Conservation (phyloP, 2,329 filamentous ascomycete species). For the Teratosphaeriaceae sp. region DNA sequence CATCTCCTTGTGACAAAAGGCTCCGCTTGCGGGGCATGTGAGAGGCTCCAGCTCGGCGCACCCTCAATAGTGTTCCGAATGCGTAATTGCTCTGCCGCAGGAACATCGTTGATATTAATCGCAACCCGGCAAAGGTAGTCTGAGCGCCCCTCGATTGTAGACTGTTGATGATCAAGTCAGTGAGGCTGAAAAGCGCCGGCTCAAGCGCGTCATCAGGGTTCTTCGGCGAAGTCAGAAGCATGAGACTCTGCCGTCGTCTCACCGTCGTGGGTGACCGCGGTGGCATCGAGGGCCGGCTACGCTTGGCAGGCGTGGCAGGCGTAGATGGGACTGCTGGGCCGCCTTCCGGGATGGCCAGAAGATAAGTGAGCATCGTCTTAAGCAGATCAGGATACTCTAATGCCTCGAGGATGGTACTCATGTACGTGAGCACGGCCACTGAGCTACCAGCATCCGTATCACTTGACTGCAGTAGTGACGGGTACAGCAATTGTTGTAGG, state of each 20-base stretch:
- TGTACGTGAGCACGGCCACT: conserved; percentile 88
- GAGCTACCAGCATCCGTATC: conserved; percentile 96
- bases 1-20: no score
- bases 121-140: conserved; percentile 82
- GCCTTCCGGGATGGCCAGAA: conserved; percentile 70
- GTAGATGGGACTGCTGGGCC: conserved; percentile 20
- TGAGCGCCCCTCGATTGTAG: conserved; percentile 78
- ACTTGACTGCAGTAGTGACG: conserved; percentile 90
- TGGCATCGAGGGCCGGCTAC: conserved; percentile 4
- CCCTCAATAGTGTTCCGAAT: conserved; percentile 65
- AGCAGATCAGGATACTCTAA: conserved; percentile 92
- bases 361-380: conserved; percentile 85
- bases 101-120: conserved; percentile 78
- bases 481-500: conserved; percentile 90
- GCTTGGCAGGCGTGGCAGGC: conserved; percentile 23
- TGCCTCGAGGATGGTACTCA: conserved; percentile 82
- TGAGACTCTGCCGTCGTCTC: conserved; percentile 80
- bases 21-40: background rate
- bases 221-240: conserved; percentile 73
- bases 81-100: conserved; percentile 85
- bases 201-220: conserved; percentile 69
- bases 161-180: conserved; percentile 83
- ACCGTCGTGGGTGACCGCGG: conserved; percentile 52
- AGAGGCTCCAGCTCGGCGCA: conserved; percentile 8
- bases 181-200: conserved; percentile 84